These are phyloP conservation scores for Termitomyces sp. DNA, from an alignment of 768 basidiomycete species.

Conservation along the genomic window DNA sequence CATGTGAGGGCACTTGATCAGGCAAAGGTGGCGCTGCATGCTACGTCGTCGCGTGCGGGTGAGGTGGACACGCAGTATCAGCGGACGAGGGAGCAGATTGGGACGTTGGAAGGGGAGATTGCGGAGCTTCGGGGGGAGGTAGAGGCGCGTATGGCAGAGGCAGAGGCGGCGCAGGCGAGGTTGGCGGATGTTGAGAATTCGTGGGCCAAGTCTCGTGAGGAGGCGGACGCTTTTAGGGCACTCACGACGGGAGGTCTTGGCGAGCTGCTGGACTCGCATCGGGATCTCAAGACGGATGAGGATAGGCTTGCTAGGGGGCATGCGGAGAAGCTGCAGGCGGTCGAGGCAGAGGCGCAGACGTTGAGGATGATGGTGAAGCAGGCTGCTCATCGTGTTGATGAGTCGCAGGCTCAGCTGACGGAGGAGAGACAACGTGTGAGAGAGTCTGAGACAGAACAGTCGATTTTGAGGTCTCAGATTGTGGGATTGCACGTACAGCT, in stretches of 20 bases:
- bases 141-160: conserved; percentile 70
- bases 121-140: conserved; percentile 79
- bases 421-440: conserved; percentile 66
- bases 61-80: conserved; percentile 78
- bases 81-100: conserved; percentile 66
- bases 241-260: conserved; percentile 85
- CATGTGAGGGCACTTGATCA: conserved; percentile 89
- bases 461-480: conserved; percentile 68
- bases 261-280: conserved; percentile 84
- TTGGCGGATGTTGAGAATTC: conserved; percentile 83
- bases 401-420: conserved; percentile 57
- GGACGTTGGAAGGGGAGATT: conserved; percentile 71
- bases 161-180: conserved; percentile 62
- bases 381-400: conserved; percentile 66
- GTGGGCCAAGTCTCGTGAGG: conserved; percentile 90
- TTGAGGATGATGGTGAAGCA: conserved; percentile 82
- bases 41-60: conserved; percentile 71
- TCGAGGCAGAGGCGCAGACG: conserved; percentile 75
- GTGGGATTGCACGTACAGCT: conserved; percentile 72
- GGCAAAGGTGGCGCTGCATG: conserved; percentile 70
- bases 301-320: conserved; percentile 73
- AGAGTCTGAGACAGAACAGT: conserved; percentile 63
- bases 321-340: conserved; percentile 75
- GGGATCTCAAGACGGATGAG: conserved; percentile 81
- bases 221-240: conserved; percentile 86